Evolutionary conservation across 169 alveolate species (phyloP).

Genomic region (Eimeria acervulina): DNA sequence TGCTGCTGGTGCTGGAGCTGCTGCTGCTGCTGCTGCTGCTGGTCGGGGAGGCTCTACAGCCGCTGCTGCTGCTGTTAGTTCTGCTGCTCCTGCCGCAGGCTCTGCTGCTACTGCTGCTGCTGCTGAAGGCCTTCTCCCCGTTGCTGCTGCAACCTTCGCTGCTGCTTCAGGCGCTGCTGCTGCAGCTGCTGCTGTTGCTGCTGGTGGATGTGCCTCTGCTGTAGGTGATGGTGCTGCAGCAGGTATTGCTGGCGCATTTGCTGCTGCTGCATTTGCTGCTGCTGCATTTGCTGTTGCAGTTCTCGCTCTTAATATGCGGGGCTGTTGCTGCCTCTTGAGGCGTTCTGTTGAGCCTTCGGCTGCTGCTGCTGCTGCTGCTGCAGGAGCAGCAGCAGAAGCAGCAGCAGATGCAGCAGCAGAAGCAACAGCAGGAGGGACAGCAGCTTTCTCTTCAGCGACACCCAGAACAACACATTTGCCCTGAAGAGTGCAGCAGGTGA

Average conservation of each 20-base stretch:
- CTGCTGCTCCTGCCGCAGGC: background rate
- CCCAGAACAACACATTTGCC: too few relatives aligned
- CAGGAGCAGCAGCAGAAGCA: too few relatives aligned
- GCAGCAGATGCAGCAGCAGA: too few relatives aligned
- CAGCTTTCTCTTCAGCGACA: too few relatives aligned
- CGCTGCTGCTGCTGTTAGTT: background rate
- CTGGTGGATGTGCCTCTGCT: background rate
- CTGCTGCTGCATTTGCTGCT: too few relatives aligned
- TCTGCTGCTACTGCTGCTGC: background rate
- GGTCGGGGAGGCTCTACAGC: background rate
- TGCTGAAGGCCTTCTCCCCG: background rate
- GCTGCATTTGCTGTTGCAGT: too few relatives aligned
- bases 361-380: too few relatives aligned
- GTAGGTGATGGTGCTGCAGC: background rate
- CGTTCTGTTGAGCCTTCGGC: too few relatives aligned
- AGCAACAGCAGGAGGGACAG: too few relatives aligned
- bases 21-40: slow-evolving; percentile 3
- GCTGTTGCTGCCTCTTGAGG: too few relatives aligned
- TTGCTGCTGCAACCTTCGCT: background rate
- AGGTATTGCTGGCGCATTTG: too few relatives aligned
- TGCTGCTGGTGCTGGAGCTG: background rate
- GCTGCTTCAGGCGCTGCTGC: background rate
- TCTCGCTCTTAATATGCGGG: too few relatives aligned
- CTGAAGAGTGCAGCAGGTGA: background rate
- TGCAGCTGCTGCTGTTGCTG: background rate